Conservation (phyloP, 257 asterid genomes). For the Solanum neorickii region DNA sequence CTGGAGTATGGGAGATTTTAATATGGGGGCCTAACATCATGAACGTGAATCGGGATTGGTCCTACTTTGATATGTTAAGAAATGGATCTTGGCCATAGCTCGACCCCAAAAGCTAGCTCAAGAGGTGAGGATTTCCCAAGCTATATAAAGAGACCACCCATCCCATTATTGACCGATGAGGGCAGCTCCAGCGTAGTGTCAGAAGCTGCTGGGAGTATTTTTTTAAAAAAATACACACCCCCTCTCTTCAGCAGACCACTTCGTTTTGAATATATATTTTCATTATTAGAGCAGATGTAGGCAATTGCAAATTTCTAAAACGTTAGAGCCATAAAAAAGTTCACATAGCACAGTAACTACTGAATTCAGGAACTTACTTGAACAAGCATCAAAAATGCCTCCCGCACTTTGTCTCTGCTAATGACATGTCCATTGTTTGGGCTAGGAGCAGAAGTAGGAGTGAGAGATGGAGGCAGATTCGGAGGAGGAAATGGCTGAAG, state of each 20-base stretch:
- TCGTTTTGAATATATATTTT: neutral
- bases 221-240: neutral
- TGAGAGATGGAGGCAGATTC: slow-evolving; percentile 81
- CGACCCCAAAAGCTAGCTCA: neutral
- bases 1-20: neutral
- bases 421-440: slow-evolving; percentile 41
- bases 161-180: neutral
- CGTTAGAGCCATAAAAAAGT: neutral
- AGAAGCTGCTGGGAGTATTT: neutral
- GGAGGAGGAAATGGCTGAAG: slow-evolving; percentile 99
- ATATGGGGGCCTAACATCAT: neutral
- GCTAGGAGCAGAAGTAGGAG: slow-evolving; percentile 46
- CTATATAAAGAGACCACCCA: neutral
- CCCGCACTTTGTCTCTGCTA: slow-evolving; percentile 71
- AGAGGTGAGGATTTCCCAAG: neutral
- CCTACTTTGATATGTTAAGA: neutral
- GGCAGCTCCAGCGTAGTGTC: neutral
- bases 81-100: neutral
- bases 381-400: slow-evolving; percentile 68
- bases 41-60: neutral
- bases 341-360: neutral
- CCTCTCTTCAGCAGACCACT: neutral
- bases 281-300: neutral
- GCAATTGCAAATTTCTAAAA: neutral
- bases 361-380: slow-evolving; percentile 37